Base-by-base conservation (phyloP, 2,329 filamentous ascomycete species). In the Pseudogymnoascus sp. region DNA sequence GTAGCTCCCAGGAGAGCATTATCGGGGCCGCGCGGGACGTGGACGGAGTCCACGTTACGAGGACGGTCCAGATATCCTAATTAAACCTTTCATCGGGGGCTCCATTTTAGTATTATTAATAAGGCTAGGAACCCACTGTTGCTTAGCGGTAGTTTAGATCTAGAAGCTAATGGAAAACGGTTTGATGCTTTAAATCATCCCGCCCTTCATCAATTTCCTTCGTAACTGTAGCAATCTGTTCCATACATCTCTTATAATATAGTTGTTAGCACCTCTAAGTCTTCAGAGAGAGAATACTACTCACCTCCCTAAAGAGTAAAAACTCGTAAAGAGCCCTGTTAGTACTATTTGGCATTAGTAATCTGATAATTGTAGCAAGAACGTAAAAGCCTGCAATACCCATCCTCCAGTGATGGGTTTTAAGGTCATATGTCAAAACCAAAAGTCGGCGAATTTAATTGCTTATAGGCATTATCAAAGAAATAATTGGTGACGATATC, bases 401-500 rank as follows among this genome's bases (percentile, higher is more conserved):
- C 37, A 39, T 39, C 14, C 37, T 39, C 37, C 16, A 39, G 37
- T 16, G n/a, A 16, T n/a, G 37, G 16, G 41, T 61, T 6, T 68
- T 71, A 5, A 69, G 66, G 36, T 75, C 71, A 0, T 63, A 25
- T 3, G 37, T 39, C 37, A 7, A n/a, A 39, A 16, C 37, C 37
- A 39, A 39, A 39, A 16, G 14, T 39, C n/a, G 37, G 37, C 36
- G 36, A 60, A 21, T 73, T 73, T 1, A 76, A 63, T 8, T 71
- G 67, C 37, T 75, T 66, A 62, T 73, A 73, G 41, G 66, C 69
- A 6, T 69, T 64, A 7, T 66, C 71, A 43, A 75, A 75, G 1
- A 71, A 68, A 64, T 73, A 75, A n/a, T 74, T 69, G 6, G 71
- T 70, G 36, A 73, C 71, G 23, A 74, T 65, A 63, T 74, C 73